Conservation (phyloP, 2,329 filamentous ascomycete species). For the Ceratocystis ficicola region DNA sequence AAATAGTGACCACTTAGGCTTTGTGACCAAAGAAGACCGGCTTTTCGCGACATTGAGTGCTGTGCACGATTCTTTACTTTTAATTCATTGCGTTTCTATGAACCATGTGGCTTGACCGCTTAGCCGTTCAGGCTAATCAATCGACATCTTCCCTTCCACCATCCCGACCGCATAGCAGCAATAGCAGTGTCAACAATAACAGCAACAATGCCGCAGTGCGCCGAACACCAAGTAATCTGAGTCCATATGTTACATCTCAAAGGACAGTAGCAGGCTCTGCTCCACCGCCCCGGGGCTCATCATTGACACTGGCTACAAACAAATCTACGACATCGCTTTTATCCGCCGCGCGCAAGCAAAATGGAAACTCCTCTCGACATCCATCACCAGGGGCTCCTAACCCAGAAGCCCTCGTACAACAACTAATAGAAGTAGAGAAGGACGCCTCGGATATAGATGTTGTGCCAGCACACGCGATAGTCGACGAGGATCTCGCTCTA, state of each 20-base stretch:
- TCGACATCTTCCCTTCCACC: conserved; percentile 40
- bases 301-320: conserved; percentile 65
- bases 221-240: conserved; percentile 51
- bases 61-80: not conserved
- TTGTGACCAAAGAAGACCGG: not conserved
- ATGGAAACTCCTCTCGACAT: conserved; percentile 55
- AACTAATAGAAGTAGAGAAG: conserved; percentile 15
- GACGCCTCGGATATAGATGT: conserved; percentile 10
- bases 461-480: conserved; percentile 43
- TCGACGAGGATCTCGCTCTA: conserved; percentile 44
- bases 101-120: conserved; percentile 81
- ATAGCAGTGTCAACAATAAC: conserved; percentile 6
- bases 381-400: conserved; percentile 16
- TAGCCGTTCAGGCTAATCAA: conserved; percentile 53
- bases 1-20: not conserved
- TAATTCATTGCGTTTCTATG: not conserved
- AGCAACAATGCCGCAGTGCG: conserved; percentile 52
- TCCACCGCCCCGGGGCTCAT: conserved; percentile 40
- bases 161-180: conserved; percentile 19
- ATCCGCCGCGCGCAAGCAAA: conserved; percentile 48
- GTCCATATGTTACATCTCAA: conserved; percentile 55
- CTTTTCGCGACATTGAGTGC: not conserved
- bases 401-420: conserved; percentile 17
- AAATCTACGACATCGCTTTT: conserved; percentile 68
- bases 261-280: conserved; percentile 42